phyloP scores from a whole-genome alignment of 1,139 yeast species.

The Blastobotrys petasosporus region DNA sequence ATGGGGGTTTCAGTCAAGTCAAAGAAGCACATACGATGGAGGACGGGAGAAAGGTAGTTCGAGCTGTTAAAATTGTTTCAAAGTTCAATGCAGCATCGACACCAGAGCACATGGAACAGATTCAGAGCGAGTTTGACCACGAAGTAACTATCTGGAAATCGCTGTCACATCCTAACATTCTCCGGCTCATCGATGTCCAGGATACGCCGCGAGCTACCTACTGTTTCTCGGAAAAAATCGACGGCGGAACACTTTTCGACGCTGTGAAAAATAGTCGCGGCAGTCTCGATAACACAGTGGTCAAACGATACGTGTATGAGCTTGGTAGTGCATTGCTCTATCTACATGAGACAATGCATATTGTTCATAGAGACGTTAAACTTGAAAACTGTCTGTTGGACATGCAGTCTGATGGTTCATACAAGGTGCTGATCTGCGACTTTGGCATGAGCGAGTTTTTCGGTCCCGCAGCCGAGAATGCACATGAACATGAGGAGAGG shows the following conservation, averaged over 20 bases:
- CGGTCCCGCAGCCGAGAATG: constrained; percentile 19
- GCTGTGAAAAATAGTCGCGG: constrained; percentile 46
- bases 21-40: constrained; percentile 53
- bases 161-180: constrained; percentile 56
- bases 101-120: constrained; percentile 29
- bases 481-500: neutral
- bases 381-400: constrained; percentile 75
- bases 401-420: constrained; percentile 26
- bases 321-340: constrained; percentile 58
- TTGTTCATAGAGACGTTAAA: constrained; percentile 87
- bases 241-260: constrained; percentile 81
- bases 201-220: constrained; percentile 62
- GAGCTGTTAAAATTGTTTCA: constrained; percentile 75
- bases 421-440: constrained; percentile 53
- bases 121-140: constrained; percentile 51
- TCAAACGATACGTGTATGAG: constrained; percentile 43
- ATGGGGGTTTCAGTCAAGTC: constrained; percentile 92
- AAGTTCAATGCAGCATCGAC: constrained; percentile 21
- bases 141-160: constrained; percentile 74
- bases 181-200: constrained; percentile 55
- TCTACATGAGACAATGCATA: constrained; percentile 58
- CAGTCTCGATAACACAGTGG: constrained; percentile 19
- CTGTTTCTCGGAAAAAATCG: constrained; percentile 64
- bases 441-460: constrained; percentile 70
- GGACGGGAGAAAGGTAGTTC: constrained; percentile 37